These are phyloP conservation scores for Nannochloropsis oceanica DNA, from an alignment of 108 stramenopile genomes.

Conservation along the genomic window DNA sequence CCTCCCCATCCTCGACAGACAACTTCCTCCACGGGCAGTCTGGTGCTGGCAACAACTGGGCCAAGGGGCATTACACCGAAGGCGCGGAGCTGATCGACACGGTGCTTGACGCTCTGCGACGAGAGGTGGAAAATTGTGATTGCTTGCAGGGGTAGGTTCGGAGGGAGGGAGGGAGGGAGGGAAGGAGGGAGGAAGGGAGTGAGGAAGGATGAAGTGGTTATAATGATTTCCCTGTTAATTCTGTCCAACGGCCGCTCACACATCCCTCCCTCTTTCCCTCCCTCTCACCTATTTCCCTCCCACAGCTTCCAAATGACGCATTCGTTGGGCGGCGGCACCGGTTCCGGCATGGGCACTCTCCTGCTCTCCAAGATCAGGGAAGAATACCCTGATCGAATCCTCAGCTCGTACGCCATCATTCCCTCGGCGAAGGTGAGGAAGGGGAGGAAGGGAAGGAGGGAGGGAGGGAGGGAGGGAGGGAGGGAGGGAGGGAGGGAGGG, in stretches of 20 bases:
- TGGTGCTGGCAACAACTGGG: conserved; percentile 76
- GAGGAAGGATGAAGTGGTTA: too few relatives aligned
- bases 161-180: too few relatives aligned
- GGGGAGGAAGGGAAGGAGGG: neutral
- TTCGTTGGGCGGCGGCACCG: conserved; percentile 20
- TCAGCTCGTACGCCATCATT: conserved; percentile 15
- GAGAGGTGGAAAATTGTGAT: conserved; percentile 80
- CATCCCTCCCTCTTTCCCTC: too few relatives aligned
- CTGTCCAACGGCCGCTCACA: too few relatives aligned
- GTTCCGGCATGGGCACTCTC: conserved; percentile 21
- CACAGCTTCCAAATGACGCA: conserved; percentile 20
- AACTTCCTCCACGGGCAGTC: conserved; percentile 91
- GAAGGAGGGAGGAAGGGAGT: too few relatives aligned
- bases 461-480: neutral
- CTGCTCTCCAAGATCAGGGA: conserved; percentile 17
- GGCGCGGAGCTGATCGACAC: conserved; percentile 87
- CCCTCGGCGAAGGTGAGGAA: conserved; percentile 6
- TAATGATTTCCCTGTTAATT: too few relatives aligned
- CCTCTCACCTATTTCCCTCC: too few relatives aligned
- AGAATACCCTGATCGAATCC: conserved; percentile 11
- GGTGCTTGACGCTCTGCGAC: conserved; percentile 79
- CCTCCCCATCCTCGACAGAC: conserved; percentile 26
- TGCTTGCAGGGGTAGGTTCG: conserved; percentile 47
- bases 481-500: neutral
- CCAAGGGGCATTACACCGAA: conserved; percentile 94